Evolutionary conservation across 2,329 filamentous ascomycete species (phyloP), one percentile per base, ranked within the genome.

Genomic region (Parafenestella ontariensis): DNA sequence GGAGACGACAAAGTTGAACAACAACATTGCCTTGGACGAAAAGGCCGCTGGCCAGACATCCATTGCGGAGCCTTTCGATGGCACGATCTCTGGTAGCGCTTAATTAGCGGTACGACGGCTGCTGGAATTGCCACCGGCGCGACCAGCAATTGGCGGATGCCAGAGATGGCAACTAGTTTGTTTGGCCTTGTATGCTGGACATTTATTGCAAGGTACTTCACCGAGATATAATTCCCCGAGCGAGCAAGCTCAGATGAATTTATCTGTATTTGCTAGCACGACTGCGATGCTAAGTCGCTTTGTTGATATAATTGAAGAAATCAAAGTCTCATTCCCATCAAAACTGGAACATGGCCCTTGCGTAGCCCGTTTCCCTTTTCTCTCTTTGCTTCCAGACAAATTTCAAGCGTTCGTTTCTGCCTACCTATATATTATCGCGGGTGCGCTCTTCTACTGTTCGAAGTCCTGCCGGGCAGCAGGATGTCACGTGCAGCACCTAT

Each of bases 1-100:
- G 9, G 79, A 85, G 74, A 69, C 76, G 61, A 81, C 65, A 47
- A 86, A 86, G 76, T 75, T 86, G 49, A 73, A 81, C 58, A 84
- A 76, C 54, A 85, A 86, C 69, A 77, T 86, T 46, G 71, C 75
- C 9, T 72, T 76, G 29, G 83, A 86, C 49, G 70, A 73, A 46
- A 75, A 72, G 28, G 78, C 78, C 49, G 80, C 81, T 3, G 83
- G 84, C 3, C 74, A 81, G 26, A 53, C 73, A 2, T 82, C 78
- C 42, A 68, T 68, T 5, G 65, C 64, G 5, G 51, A 72, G 29
- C 48, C 61, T 1, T 74, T 74, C 15, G 64, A 70, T 61, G 71
- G 64, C 9, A 56, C 64, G 1, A 68, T 73, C 23, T 62, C 62
- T 15, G 67, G 65, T 26, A 58, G 56, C n/a, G 64, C 61, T 0